These are phyloP conservation scores for Paulownia fortunei DNA, from an alignment of 257 asterid genomes.

Conservation along the genomic window DNA sequence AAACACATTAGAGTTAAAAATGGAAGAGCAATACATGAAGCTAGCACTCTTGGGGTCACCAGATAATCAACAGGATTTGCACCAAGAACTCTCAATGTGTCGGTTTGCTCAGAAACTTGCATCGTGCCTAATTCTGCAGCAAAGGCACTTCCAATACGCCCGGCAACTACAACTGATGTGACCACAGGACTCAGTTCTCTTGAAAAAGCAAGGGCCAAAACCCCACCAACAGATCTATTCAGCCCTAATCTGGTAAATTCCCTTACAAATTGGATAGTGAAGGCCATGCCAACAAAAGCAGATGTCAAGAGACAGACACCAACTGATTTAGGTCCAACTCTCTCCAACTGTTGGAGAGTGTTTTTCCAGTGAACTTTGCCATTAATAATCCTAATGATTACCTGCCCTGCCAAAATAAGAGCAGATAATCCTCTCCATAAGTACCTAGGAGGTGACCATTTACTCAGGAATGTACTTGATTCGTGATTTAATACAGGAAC, in stretches of 20 bases:
- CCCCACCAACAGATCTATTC: conserved; percentile 96
- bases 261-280: conserved; percentile 92
- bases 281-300: conserved; percentile 98
- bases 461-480: conserved; percentile 49
- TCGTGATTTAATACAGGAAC: conserved; percentile 39
- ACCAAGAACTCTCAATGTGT: conserved; percentile 91
- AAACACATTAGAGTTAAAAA: conserved; percentile 86
- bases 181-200: conserved; percentile 94
- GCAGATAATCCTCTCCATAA: conserved; percentile 89
- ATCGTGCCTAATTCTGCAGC: conserved; percentile 98
- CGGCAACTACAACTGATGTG: conserved; percentile 91
- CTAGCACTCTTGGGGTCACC: conserved; percentile 89
- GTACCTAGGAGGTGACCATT: conserved; percentile 93
- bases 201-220: conserved; percentile 85
- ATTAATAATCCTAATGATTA: conserved; percentile 54
- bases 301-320: conserved; percentile 92
- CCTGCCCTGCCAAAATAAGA: conserved; percentile 83
- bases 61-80: conserved; percentile 88
- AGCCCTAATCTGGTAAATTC: conserved; percentile 93
- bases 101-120: conserved; percentile 99
- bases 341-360: conserved; percentile 83
- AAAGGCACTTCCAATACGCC: conserved; percentile 93
- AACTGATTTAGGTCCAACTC: conserved; percentile 93
- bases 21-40: conserved; percentile 79
- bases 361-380: conserved; percentile 89